A percentile compares a stretch with the other conserved stretches of the same genome.
Evolutionary conservation across 352 stramenopile genomes (phyloP).

Genomic region (Hyaloperonospora arabidopsidis): DNA sequence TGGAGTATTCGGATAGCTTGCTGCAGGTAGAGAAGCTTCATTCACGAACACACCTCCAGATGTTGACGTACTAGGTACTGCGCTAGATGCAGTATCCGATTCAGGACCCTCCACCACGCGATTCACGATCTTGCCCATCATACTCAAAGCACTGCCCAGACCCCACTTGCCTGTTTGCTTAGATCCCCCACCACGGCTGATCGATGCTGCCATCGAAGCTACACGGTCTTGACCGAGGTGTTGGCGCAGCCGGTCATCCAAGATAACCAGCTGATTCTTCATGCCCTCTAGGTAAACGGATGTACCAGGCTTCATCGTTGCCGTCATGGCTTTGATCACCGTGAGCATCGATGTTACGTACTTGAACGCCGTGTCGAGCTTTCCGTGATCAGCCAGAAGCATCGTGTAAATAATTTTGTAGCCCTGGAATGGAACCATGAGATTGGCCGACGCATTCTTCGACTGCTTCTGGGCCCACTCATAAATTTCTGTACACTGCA

Average conservation of each 20-base stretch:
- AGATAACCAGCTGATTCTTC: constrained; percentile 79
- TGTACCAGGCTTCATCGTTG: constrained; percentile 72
- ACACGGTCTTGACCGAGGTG: constrained; percentile 74
- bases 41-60: constrained; percentile 28
- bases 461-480: constrained; percentile 73
- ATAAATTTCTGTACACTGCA: constrained; percentile 83
- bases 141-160: constrained; percentile 68
- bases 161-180: constrained; percentile 70
- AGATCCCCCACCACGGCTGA: constrained; percentile 29
- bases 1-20: constrained; percentile 27
- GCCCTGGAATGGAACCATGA: constrained; percentile 81
- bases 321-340: constrained; percentile 61
- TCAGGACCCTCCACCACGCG: constrained; percentile 76
- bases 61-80: constrained; percentile 8
- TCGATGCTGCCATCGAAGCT: constrained; percentile 49
- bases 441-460: constrained; percentile 33
- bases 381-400: constrained; percentile 75
- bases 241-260: constrained; percentile 80
- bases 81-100: constrained; percentile 12
- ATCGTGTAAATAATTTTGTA: constrained; percentile 88
- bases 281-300: constrained; percentile 86
- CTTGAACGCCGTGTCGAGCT: constrained; percentile 77
- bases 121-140: constrained; percentile 85
- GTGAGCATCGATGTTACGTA: constrained; percentile 83
- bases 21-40: constrained; percentile 16